Base-by-base conservation (phyloP, 495 filamentous ascomycete genomes). In the Neurospora tetrasperma region DNA sequence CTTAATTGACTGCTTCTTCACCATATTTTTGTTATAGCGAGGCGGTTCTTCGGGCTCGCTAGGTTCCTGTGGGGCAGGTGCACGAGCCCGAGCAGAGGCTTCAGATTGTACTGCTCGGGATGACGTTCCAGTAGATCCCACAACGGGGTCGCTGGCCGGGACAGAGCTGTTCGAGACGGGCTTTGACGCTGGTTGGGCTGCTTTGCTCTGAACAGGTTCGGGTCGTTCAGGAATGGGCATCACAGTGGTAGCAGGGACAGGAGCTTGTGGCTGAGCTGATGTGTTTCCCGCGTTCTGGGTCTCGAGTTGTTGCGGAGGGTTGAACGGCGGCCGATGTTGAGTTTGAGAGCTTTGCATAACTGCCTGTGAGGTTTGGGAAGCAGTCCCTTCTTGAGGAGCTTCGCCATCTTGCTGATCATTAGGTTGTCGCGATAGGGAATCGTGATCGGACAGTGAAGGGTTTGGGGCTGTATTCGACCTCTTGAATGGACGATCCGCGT, bases 1-100 rank as follows among this genome's bases (percentile, higher is more conserved):
- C 75, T 87, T 85, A 73, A 93, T 92, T 2, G 84, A 81, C 71
- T 88, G 86, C 76, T 89, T 90, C 76, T 89, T 89, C 0, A 85
- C 82, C 20, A 79, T 75, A 39, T 86, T 86, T 75, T 86, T 86
- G 77, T 82, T 86, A 69, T 81, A 82, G 20, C 76, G 75, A 5
- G 76, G 73, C 40, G 69, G 71, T 4, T 77, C 79, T 14, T 40
- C 43, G 35, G 27, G 18, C 40, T 82, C 80, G 73, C 78, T 79
- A n/a, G 76, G 42, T 4, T 66, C 54, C 14, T 75, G 73, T 4
- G 75, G 72, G 20, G 69, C 20, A 44, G 27, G 23, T 41, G 82
- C 80, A 74, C 79, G 78, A 23, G 75, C 35, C 2, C 79, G 78
- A 48, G 75, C 76, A 12, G 75, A 71, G 2, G 76, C 75, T 54